Conservation (phyloP, 2,329 filamentous ascomycete genomes). For the Pyrenophora tritici-repentis region DNA sequence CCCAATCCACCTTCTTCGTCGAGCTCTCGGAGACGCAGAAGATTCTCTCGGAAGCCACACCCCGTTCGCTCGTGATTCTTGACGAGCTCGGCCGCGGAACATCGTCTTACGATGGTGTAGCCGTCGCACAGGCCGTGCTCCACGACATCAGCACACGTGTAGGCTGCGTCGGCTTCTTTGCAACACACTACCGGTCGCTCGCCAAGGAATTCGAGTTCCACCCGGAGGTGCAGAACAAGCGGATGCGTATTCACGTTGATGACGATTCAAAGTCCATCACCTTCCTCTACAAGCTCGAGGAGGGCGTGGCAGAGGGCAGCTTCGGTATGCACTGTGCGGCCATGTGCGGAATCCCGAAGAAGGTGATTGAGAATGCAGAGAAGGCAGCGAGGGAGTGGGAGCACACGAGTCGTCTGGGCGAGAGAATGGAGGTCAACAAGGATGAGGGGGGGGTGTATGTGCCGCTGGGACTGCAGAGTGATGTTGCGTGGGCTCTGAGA, state of each 20-base stretch:
- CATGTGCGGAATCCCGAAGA: slow-evolving; percentile 90
- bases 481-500: slow-evolving; percentile 77
- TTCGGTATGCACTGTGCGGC: slow-evolving; percentile 99
- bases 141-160: slow-evolving; percentile 94
- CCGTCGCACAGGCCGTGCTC: slow-evolving; percentile 94
- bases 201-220: slow-evolving; percentile 89
- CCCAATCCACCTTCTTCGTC: slow-evolving; percentile 97
- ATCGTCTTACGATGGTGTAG: slow-evolving; percentile 93
- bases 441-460: slow-evolving; percentile 76
- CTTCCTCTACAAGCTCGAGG: slow-evolving; percentile 92
- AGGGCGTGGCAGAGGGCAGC: slow-evolving; percentile 91
- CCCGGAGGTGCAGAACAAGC: slow-evolving; percentile 81
- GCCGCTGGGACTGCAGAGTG: slow-evolving; percentile 83
- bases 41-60: slow-evolving; percentile 91
- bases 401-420: slow-evolving; percentile 87
- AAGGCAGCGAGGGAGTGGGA: slow-evolving; percentile 91
- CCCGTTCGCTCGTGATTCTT: slow-evolving; percentile 91
- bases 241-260: slow-evolving; percentile 96
- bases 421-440: slow-evolving; percentile 77
- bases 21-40: slow-evolving; percentile 98
- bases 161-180: slow-evolving; percentile 94
- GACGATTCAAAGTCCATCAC: slow-evolving; percentile 84
- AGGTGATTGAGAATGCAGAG: slow-evolving; percentile 85
- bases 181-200: slow-evolving; percentile 94
- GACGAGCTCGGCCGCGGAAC: slow-evolving; percentile 96